Base-by-base conservation (phyloP, 1,139 yeast species). In the Yamadazyma kanchanaburiensis region DNA sequence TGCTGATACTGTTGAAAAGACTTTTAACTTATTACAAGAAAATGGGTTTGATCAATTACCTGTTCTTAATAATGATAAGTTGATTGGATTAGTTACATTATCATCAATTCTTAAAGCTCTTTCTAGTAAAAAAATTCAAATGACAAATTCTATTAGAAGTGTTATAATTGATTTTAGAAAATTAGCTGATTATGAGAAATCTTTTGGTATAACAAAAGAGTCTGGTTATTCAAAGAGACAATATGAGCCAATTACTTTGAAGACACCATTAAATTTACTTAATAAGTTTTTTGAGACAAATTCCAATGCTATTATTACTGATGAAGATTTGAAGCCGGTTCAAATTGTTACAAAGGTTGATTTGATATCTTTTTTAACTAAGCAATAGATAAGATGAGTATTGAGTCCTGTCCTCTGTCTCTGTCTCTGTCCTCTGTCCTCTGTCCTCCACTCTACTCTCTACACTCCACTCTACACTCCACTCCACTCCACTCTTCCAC, bases 311-410 rank as follows among this genome's bases (percentile, higher is more conserved):
- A 77, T 86, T 48, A 84, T 86, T 39, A 85, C 95, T 30, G 91
- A 82, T 50, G 60, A 55, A 6, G 80, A 75, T 15, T 70, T 76
- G 52, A 80, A 74, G 53, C 94, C 95, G 29, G 73, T 83, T 28
- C 94, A 86, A 55, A 81, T 86, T 38, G 95, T 85, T 37, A 85
- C 95, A 42, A 86, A 86, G 68, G 94, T 86, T 48, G 95, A 86
- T 57, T 69, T 86, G 55, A 69, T 86, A 48, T 76, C 85, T 26
- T 85, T 72, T 59, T 70, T 78, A 21, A 39, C 48, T 15, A 41
- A 44, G 26, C 41, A 6, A 13, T 18, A 18, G 20, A 18, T 18
- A 10, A 18, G 9, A 7, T 18, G 10, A 18, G 10, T 18, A 15
- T 17, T 11, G n/a, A 25, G 16, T n/a, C n/a, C n/a, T n/a, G n/a